Evolutionary conservation across 176 grass and related monocot species (phyloP), one percentile per base, ranked within the genome.

Genomic region (Oryza punctata): DNA sequence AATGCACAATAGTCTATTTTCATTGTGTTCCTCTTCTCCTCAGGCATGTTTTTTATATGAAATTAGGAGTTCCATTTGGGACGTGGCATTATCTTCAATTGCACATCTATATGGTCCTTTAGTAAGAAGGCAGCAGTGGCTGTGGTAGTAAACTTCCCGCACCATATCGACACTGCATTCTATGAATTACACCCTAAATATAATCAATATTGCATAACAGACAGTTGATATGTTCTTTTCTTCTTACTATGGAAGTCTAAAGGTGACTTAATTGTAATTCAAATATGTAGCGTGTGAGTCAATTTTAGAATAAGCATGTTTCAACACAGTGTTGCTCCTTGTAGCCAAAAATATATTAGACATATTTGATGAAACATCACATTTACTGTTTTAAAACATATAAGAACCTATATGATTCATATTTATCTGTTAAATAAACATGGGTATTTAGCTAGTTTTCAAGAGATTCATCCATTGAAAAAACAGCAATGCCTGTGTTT

Each of bases 21-120:
- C 11, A 87, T 25, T 23, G 8, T 28, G 4, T 54, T 73, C 24
- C 14, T 65, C 15, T 7, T 57, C 6, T 54, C 50, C 6, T 14
- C 50, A 57, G 18, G 50, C 16, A 64, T 78, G 12, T 65, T 32
- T 65, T 77, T 46, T 16, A 63, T 5, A 16, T 16, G 70, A 29
- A 75, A 23, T 70, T 70, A 52, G 71, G 71, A 75, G 26, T 76
- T 76, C 47, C 40, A 41, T 79, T 69, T 5, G 2, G 5, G 40
- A 40, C 38, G 12, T 74, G 38, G 69, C 79, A 4, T 29, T 46
- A 28, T 66, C 68, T 52, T 52, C 14, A 66, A 77, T 86, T 44
- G 32, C 7, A 32, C 43, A 47, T 47, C 3, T 19, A 52, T 52
- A 10, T 1, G n/a, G n/a, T 52, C 49, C 5, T 52, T 50, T 52